Base-by-base conservation (phyloP, 2,329 filamentous ascomycete genomes). In the Ambrosiella xylebori region DNA sequence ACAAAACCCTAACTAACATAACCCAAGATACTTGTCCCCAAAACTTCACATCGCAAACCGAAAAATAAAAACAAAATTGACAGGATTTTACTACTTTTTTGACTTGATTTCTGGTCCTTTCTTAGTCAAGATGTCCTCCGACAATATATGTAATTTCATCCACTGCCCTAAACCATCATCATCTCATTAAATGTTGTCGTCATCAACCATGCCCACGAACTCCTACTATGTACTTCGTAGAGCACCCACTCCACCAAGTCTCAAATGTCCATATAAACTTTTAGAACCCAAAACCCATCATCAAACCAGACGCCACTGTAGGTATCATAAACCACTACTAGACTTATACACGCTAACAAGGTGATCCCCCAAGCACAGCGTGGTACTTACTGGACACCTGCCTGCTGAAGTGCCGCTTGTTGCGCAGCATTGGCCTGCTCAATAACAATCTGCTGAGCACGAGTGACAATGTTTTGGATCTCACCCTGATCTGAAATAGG, bases 401-500 rank as follows among this genome's bases (percentile, higher is more conserved):
- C 9, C 35, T 53, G 51, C 35, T 53, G 51, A 19, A 52, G 35
- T 15, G 54, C 54, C 40, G 40, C 35, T 39, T n/a, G 13, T 7
- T 37, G 35, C n/a, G 52, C 41, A 7, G 44, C 27, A 19, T 47
- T 47, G 50, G 64, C 44, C 56, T 66, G 66, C 59, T 68, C 65
- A 61, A 70, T 65, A 17, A 71, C 72, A 56, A 73, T 69, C 63
- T 74, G 72, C 56, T 74, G 70, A 1, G 72, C 72, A 64, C 77
- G 77, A 58, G 86, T 86, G 69, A 95, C 80, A 58, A 91, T 88
- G 19, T 75, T 78, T 68, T 94, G 84, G 62, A 97, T 79, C 54
- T 94, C 77, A 62, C 79, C 78, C 68, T 93, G 87, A 67, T 97
- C 90, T 54, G 93, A 87, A 0, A 81, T 76, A 41, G 80, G 82